Percentiles rank a stretch among this genome's conserved stretches.
These are phyloP conservation scores for Drechslerella coelobrocha DNA, from an alignment of 2,329 filamentous ascomycete species.

Conservation along the genomic window DNA sequence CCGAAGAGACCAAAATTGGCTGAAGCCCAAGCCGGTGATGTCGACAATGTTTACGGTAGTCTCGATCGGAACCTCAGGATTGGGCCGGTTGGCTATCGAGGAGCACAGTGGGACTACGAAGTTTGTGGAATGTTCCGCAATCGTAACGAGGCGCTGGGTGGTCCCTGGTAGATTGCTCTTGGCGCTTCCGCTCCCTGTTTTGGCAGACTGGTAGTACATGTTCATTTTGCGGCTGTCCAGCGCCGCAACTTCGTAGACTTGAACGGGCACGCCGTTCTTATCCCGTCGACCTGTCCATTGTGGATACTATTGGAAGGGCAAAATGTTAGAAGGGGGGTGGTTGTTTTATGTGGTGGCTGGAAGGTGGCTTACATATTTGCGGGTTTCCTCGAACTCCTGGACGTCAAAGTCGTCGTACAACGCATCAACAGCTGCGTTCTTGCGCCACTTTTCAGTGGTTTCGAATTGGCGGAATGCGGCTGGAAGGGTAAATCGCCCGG, in stretches of 20 bases:
- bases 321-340: not conserved
- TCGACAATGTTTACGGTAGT: slow-evolving; percentile 96
- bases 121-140: slow-evolving; percentile 92
- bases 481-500: slow-evolving; percentile 29
- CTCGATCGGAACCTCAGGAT: slow-evolving; percentile 77
- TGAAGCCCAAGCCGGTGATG: slow-evolving; percentile 84
- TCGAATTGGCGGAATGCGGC: slow-evolving; percentile 32
- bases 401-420: slow-evolving; percentile 42
- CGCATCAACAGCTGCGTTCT: slow-evolving; percentile 16
- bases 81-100: slow-evolving; percentile 63
- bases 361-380: slow-evolving; percentile 69
- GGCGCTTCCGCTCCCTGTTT: slow-evolving; percentile 67
- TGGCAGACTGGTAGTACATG: slow-evolving; percentile 73
- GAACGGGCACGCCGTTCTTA: slow-evolving; percentile 87
- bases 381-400: slow-evolving; percentile 63
- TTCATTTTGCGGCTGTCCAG: slow-evolving; percentile 82
- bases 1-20: slow-evolving; percentile 72
- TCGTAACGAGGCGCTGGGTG: slow-evolving; percentile 83
- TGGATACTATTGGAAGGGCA: slow-evolving; percentile 69
- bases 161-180: slow-evolving; percentile 65
- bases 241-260: slow-evolving; percentile 84
- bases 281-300: slow-evolving; percentile 95
- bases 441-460: slow-evolving; percentile 33
- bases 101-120: slow-evolving; percentile 88
- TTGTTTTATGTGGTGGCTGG: not conserved